Conservation (phyloP, 345 rosid genomes). For the Eucalyptus regnans region DNA sequence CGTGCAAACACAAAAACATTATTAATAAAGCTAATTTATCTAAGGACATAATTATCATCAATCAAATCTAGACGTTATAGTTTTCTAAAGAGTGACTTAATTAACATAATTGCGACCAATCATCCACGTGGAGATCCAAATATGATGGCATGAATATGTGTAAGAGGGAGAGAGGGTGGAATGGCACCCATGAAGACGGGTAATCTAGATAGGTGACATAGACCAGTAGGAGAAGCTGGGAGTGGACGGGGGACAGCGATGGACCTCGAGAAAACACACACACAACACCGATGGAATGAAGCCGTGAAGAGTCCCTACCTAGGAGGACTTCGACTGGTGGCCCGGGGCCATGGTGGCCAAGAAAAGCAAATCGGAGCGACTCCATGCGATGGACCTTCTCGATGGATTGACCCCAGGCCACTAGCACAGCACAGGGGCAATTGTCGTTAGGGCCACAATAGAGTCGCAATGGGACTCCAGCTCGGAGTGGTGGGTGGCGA, state of each 20-base stretch:
- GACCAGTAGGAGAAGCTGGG: not conserved
- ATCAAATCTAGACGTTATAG: not conserved
- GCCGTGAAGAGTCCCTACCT: not conserved
- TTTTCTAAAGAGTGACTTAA: not conserved
- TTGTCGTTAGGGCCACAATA: not conserved
- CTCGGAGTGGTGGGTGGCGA: not conserved
- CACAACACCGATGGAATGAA: not conserved
- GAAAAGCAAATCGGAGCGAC: not conserved
- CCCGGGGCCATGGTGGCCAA: not conserved
- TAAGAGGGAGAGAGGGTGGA: not conserved
- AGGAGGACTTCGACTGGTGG: not conserved
- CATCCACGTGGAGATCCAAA: rapidly evolving
- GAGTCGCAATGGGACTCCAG: not conserved
- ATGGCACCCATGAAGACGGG: not conserved
- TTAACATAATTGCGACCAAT: not conserved
- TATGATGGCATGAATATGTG: not conserved
- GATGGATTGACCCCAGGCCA: not conserved
- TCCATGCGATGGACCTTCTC: not conserved
- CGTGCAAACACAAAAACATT: not conserved
- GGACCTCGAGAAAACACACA: not conserved
- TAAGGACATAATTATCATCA: not conserved
- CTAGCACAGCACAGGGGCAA: not conserved
- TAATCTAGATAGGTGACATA: not conserved
- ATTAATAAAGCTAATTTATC: not conserved
- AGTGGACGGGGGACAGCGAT: rapidly evolving